These are phyloP conservation scores for Sporisorium exsertum DNA, from an alignment of 1,284 basidiomycete species.

Conservation along the genomic window DNA sequence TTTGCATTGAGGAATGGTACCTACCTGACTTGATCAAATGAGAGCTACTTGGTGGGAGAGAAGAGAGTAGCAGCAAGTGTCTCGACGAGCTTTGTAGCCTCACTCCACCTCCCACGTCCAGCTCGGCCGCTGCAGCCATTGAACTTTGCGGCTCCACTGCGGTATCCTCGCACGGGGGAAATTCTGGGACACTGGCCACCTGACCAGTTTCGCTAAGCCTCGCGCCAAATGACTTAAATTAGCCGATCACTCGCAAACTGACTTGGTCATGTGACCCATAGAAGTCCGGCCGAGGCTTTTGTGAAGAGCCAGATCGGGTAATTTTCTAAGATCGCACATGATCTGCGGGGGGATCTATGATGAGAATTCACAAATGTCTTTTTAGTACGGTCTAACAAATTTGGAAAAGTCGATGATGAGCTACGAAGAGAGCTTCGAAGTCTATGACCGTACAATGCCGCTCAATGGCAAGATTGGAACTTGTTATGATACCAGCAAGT, in stretches of 20 bases:
- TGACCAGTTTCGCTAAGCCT: not conserved
- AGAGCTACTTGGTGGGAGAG: conserved; percentile 54
- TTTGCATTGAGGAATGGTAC: conserved; percentile 12
- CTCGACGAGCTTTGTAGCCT: conserved; percentile 46
- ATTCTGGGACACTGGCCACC: not conserved
- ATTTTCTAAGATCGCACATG: too few relatives aligned
- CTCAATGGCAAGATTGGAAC: too few relatives aligned
- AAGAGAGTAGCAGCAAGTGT: conserved; percentile 23
- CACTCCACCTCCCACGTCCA: conserved; percentile 19
- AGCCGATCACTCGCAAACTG: conserved; percentile 2
- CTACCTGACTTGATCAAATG: conserved; percentile 55
- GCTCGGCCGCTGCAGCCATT: not conserved
- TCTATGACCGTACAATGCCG: too few relatives aligned
- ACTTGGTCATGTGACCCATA: not conserved
- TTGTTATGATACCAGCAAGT: too few relatives aligned
- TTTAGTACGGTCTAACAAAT: too few relatives aligned
- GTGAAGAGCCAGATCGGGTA: too few relatives aligned
- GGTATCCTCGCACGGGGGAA: conserved; percentile 11
- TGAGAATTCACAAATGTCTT: too few relatives aligned
- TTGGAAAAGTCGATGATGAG: too few relatives aligned
- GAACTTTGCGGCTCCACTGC: conserved; percentile 20
- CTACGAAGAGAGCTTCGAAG: too few relatives aligned
- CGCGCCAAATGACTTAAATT: not conserved
- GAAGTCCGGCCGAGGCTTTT: conserved; percentile 17
- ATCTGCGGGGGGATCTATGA: too few relatives aligned